Evolutionary conservation across 257 asterid genomes (phyloP), one percentile per base, ranked within the genome.

Genomic region (Leonotis leonurus): DNA sequence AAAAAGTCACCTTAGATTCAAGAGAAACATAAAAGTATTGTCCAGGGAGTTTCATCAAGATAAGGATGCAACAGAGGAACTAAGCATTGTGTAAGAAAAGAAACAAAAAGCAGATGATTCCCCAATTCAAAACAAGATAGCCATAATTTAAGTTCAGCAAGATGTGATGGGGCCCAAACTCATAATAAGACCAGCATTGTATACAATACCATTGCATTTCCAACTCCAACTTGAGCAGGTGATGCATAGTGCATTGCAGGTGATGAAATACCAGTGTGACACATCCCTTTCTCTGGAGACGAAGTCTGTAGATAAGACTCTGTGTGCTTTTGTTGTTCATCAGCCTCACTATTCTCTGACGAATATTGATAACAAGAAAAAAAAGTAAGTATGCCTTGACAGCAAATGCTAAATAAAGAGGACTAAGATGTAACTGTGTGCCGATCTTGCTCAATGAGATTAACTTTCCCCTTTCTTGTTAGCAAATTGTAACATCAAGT

Each of bases 221-320:
- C 95, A 65, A 75, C 77, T 72, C 95, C 97, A 59, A 81, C 77
- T 52, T 78, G 92, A 62, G 83, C 77, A 69, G 95, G 77, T 18
- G 83, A 54, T 21, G 69, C 83, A 45, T 83, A 85, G 37, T 74
- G 87, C 82, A 85, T 70, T 48, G 76, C 73, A 8, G 94, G 88
- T 48, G 86, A 64, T 67, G 79, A 60, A 67, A 78, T 69, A 52
- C 78, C 85, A 67, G 86, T 79, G 64, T 66, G 85, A 52, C 81
- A 72, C 56, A 71, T 74, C 56, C 82, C 90, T 68, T 79, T 77
- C 53, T 75, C 76, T 16, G 80, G 82, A 75, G 95, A 80, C 61
- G 89, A 70, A 45, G 85, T 70, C 56, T 78, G 82, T 61, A 55
- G 41, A 14, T 75, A 82, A 10, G 85, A 64, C 64, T 73, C 95